phyloP scores from a whole-genome alignment of 108 stramenopile species.

The Aurantiochytrium sp. region DNA sequence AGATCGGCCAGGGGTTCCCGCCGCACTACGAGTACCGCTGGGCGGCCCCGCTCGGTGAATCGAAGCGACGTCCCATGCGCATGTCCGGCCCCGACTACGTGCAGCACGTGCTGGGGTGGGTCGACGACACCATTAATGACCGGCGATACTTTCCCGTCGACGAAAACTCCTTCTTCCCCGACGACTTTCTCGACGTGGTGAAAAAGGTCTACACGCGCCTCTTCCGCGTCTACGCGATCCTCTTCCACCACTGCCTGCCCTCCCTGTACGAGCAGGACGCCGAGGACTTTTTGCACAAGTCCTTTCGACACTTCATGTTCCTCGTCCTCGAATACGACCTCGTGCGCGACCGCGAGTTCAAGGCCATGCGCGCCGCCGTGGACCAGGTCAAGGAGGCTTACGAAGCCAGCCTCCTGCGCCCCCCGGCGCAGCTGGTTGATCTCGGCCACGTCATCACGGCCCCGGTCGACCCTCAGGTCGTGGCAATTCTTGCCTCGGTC shows the following conservation, averaged over 20 bases:
- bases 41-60: not conserved
- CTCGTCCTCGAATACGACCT: constrained; percentile 9
- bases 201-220: not conserved
- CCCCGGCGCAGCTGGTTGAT: not conserved
- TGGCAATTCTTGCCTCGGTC: not conserved
- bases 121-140: not conserved
- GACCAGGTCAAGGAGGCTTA: not conserved
- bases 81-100: constrained; percentile 14
- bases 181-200: not conserved
- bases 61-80: not conserved
- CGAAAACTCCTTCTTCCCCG: not conserved
- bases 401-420: not conserved
- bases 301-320: constrained; percentile 17
- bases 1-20: not conserved
- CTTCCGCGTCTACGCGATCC: constrained; percentile 3
- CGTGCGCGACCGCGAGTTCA: not conserved
- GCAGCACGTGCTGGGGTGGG: not conserved
- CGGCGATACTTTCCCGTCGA: not conserved
- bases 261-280: not conserved
- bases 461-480: not conserved
- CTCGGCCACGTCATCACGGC: not conserved
- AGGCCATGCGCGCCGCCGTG: not conserved
- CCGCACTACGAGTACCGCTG: constrained; percentile 9
- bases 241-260: not conserved
- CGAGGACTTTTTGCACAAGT: not conserved